These are phyloP conservation scores for Hyphodiscus hymeniophilus DNA, from an alignment of 495 filamentous ascomycete species.

Conservation along the genomic window DNA sequence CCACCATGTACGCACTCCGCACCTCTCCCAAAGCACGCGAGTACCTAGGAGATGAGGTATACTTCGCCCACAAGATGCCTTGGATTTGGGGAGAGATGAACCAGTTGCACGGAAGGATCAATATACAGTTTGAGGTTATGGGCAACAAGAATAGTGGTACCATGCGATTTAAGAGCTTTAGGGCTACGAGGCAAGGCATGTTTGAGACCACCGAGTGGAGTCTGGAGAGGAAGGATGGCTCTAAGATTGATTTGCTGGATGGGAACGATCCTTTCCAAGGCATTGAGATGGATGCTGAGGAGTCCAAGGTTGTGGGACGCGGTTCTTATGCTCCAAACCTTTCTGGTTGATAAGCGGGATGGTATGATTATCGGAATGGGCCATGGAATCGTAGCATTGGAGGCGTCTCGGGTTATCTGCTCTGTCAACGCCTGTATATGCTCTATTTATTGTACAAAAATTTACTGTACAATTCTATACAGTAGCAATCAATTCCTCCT, in stretches of 20 bases:
- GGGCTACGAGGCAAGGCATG: constrained; percentile 61
- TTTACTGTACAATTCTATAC: constrained; percentile 20
- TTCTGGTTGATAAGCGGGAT: constrained; percentile 20
- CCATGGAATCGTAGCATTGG: constrained; percentile 5
- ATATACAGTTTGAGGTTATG: constrained; percentile 82
- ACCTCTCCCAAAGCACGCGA: constrained; percentile 66
- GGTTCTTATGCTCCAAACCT: constrained; percentile 23
- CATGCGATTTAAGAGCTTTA: constrained; percentile 74
- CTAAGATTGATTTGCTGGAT: constrained; percentile 57
- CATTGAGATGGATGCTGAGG: constrained; percentile 29
- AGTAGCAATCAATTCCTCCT: constrained; percentile 14
- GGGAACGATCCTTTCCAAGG: constrained; percentile 53
- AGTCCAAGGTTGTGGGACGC: constrained; percentile 23
- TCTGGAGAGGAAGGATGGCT: constrained; percentile 54
- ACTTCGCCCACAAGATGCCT: constrained; percentile 78
- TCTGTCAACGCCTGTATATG: constrained; percentile 21
- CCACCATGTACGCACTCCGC: constrained; percentile 83
- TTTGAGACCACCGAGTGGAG: constrained; percentile 77
- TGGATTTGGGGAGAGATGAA: constrained; percentile 94
- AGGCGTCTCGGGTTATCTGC: constrained; percentile 14
- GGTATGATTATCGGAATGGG: constrained; percentile 3
- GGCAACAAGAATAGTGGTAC: constrained; percentile 63
- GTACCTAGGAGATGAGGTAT: constrained; percentile 83
- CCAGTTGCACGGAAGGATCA: constrained; percentile 83
- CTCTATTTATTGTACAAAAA: constrained; percentile 25